phyloP scores from a whole-genome alignment of 805 yeast genomes.

The Myxozyma kluyveri region DNA sequence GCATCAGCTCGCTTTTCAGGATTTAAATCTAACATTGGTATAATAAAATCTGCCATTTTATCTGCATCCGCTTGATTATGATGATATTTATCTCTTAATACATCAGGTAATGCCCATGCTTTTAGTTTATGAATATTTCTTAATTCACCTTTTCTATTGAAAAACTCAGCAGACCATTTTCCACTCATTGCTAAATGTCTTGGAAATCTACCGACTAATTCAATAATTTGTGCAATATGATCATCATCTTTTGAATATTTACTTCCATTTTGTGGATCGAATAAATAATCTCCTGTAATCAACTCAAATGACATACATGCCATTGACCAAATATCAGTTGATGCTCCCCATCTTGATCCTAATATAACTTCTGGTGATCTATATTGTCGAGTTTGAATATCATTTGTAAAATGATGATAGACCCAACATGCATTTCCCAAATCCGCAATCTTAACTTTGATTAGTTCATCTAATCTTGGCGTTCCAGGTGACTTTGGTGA shows the following conservation, averaged over 20 bases:
- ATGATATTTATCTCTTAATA: conserved; percentile 80
- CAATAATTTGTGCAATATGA: conserved; percentile 93
- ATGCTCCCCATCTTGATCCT: conserved; percentile 90
- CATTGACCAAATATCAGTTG: conserved; percentile 93
- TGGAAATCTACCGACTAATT: conserved; percentile 71
- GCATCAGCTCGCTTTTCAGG: conserved; percentile 90
- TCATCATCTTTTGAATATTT: conserved; percentile 88
- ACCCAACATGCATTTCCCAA: conserved; percentile 88
- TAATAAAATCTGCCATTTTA: conserved; percentile 69
- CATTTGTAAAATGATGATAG: conserved; percentile 77
- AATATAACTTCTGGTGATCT: conserved; percentile 84
- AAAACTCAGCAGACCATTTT: conserved; percentile 58
- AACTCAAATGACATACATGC: conserved; percentile 90
- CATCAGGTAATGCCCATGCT: conserved; percentile 85
- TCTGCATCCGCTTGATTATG: conserved; percentile 65
- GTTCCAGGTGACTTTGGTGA: no score
- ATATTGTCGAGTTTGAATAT: conserved; percentile 89
- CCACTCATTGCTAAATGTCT: conserved; percentile 56
- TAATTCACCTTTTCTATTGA: conserved; percentile 65
- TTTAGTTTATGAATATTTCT: conserved; percentile 76
- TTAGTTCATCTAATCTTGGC: conserved; percentile 43
- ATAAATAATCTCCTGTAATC: conserved; percentile 88
- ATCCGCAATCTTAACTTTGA: conserved; percentile 86
- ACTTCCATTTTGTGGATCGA: conserved; percentile 67
- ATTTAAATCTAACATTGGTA: conserved; percentile 77